Base-by-base conservation (phyloP, 257 asterid genomes). In the Echium plantagineum region DNA sequence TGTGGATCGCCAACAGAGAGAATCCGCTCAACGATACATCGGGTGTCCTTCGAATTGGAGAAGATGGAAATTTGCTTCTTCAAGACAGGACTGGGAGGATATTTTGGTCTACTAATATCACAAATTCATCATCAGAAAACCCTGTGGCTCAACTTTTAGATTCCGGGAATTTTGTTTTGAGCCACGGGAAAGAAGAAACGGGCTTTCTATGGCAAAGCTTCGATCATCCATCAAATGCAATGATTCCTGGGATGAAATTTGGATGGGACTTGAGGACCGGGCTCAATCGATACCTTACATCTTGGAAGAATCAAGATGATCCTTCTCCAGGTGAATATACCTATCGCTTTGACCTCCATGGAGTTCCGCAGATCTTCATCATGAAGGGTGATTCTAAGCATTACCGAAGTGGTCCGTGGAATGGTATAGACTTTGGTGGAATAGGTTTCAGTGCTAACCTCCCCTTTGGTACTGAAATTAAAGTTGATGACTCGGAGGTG, bases 341-440 rank as follows among this genome's bases (percentile, higher is more conserved):
- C 52, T 24, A 21, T 1, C 32, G 56, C 15, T 35, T 67, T 22
- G 52, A 67, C 58, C 24, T 51, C 19, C 10, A 65, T 15, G 69
- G 69, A n/a, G 20, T 55, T 5, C 58, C 58, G 0, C 69, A 65
- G 52, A 24, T 65, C 12, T n/a, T 66, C 0, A 22, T 66, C 15
- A 18, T 38, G 60, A 22, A 52, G 22, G 38, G 12, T 42, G 24
- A 42, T 10, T 55, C 49, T 12, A 42, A 15, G 21, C 3, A 24
- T 9, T 55, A 3, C 38, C 20, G 57, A 10, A 0, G 9, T 7
- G 69, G 69, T 21, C 63, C 69, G 6, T 64, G 71, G 71, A 52
- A 67, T 42, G 71, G 71, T 15, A 16, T 52, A 2, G 6, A 55
- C 32, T 46, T 80, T 21, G 79, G 94, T 52, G 94, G 94, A 31